Base-by-base conservation (phyloP, 2,329 filamentous ascomycete species). In the Epichloe typhina region DNA sequence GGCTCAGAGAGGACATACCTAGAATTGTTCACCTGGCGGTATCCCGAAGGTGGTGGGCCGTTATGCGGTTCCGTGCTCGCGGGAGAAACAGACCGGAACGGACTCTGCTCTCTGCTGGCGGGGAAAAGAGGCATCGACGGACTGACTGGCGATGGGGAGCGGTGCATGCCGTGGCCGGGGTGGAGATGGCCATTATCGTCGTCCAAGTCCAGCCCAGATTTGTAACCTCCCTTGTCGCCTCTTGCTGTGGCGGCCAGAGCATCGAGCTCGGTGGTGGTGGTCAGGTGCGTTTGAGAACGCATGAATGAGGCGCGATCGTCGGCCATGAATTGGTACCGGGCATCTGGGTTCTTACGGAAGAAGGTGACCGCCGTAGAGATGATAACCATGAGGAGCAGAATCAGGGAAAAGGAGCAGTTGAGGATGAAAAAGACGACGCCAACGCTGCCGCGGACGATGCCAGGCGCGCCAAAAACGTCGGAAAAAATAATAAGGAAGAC, bases 261-360 rank as follows among this genome's bases (percentile, higher is more conserved):
- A 65, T 96, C 88, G 48, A 96, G 76, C 69, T 96, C 89, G 6
- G 88, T 95, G 5, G 84, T 87, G 23, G 74, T 69, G 45, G 69
- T 79, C 50, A 95, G 73, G 61, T 90, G 83, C 4, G 86, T 85
- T 65, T 91, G 86, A 13, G 88, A 95, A 73, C 95, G 95, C 82
- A 95, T 95, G 71, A 96, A 96, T 9, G 89, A 95, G 50, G 88
- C 88, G 59, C 90, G 84, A 67, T 96, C 90, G 61, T 96, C 90
- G 49, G 84, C 84, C 89, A 96, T 95, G 59, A 87, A 88, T 67
- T 95, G 88, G 69, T 96, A 96, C 54, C 88, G 83, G 41, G 85
- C 88, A 64, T 96, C 90, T 17, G 90, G 90, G 69, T 96, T 93
- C 77, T 93, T 94, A 52, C 87, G 87, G 64, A 88, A 80, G 62